Evolutionary conservation across 2,329 filamentous ascomycete genomes (phyloP), one percentile per base, ranked within the genome.

Genomic region (Phialophora expanda): DNA sequence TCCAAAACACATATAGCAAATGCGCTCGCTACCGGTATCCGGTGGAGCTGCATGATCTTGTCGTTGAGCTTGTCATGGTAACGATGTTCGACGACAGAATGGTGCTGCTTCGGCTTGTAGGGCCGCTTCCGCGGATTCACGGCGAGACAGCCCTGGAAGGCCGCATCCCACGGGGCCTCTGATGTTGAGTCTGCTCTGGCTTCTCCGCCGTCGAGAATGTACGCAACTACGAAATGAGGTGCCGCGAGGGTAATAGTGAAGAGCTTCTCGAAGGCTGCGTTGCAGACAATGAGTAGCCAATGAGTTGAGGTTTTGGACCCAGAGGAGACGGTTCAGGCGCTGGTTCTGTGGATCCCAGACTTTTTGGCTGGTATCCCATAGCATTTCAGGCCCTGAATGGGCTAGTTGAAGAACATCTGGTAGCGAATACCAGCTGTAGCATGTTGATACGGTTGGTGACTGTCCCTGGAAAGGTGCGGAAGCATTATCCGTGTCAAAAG

Each of bases 11-110:
- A 28, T 1, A 24, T 32, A 14, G n/a, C n/a, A 12, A 9, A 7
- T 30, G 32, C 14, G 51, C 51, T 54, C 11, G 12, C 9, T 7
- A 26, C 8, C 51, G 32, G 14, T 11, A 26, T 54, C 17, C 17
- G 51, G 12, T 54, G 51, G 26, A 54, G 51, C 51, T 54, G 51
- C 51, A 30, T 32, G 4, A 54, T 54, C 14, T 14, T 54, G 14
- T 54, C 51, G 28, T 54, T 54, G 11, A 54, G 51, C 14, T 54
- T 54, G 51, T 32, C 24, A 12, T 26, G 51, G 51, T 54, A 54
- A 8, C 26, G 51, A 30, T 26, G 26, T 54, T 32, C 51, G 8
- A 54, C 51, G n/a, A 54, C 26, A n/a, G 51, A 55, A n/a, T 55
- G 53, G 3, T 2, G 53, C 53, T 20, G 28, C 28, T 55, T 32